Evolutionary conservation across 163 green algal genomes (phyloP), one percentile per base, ranked within the genome.

Genomic region (Chlorella variabilis): DNA sequence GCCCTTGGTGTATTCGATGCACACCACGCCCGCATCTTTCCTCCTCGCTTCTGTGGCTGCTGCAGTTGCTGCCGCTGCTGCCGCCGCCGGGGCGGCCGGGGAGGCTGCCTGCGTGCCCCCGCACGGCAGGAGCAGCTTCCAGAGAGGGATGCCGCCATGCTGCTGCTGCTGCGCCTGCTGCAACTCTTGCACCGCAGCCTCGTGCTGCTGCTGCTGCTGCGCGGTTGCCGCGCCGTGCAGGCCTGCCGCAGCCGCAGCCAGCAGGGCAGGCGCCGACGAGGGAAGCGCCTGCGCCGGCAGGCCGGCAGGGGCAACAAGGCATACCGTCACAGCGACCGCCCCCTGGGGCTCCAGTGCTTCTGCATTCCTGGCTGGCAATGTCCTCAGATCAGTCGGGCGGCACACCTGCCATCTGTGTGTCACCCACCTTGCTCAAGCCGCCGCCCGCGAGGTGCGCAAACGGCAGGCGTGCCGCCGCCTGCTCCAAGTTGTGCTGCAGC

Each of bases 1-100:
- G 9, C 86, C 89, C 7, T 73, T 36, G 15, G 71, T 77, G 38
- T 74, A 84, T 69, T 93, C 90, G 6, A 92, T 51, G 36, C 82
- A 89, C 5, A 93, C 51, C 27, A 81, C 36, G 3, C 45, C 59
- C 1, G 68, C 8, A 9, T 49, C 63, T 39, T 25, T 38, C 6
- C 9, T 4, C 18, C 27, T n/a, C 36, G 45, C 36, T 41, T 59
- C 73, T 63, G 34, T 49, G 38, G 36, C 34, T 42, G 51, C 56
- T 51, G 51, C 71, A 11, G 45, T 54, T 36, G 51, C 51, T 68
- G 49, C 51, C 36, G 49, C 39, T 39, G 34, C 23, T 15, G n/a
- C 6, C 11, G 67, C 68, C 11, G 62, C 62, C 20, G 65, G 36
- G 15, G 65, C 15, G 20, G 38, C 21, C 9, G 38, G 38, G 21